Evolutionary conservation across 805 yeast genomes (phyloP), one percentile per base, ranked within the genome.

Genomic region (Starmerella gropengiesseri): DNA sequence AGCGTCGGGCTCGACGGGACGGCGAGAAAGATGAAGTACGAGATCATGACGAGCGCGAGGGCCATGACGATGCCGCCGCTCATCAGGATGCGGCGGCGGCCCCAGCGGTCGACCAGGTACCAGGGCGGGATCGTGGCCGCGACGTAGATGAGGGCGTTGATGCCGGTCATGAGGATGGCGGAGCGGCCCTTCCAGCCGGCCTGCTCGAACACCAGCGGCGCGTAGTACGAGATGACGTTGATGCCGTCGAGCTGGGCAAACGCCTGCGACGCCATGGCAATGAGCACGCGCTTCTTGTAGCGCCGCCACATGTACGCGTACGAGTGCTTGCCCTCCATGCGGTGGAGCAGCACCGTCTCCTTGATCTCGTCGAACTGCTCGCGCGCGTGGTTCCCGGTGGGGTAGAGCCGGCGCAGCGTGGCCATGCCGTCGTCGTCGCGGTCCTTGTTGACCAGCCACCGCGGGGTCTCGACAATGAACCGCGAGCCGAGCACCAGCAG

Each of bases 161-260:
- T 69, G 18, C 96, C 96, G 0, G 96, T 84, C 94, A 86, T 82
- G 49, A 85, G 70, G 48, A 86, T 75, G 3, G 95, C 95, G 51
- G 76, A 74, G 47, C 94, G 68, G 20, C 95, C 95, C 7, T 71
- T 62, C 95, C 95, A 87, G 21, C 96, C 96, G 3, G 95, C 95
- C 53, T 82, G 82, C 60, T 87, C 95, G 61, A 86, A 87, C 37
- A 86, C 94, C 61, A 87, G 65, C 2, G 95, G 95, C 2, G 95
- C 95, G 64, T 86, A 86, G 62, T 87, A 87, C 1, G 93, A 78
- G 42, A 87, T 83, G 40, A 87, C 89, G 57, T 86, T 87, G 61
- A 86, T 87, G 55, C 96, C 96, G 60, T 86, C 82, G 59, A 87
- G 67, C 62, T 87, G 95, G 3, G 96, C 95, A 68, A 87, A 85